Base-by-base conservation (phyloP, 2,329 filamentous ascomycete genomes). In the Colletotrichum limetticola region DNA sequence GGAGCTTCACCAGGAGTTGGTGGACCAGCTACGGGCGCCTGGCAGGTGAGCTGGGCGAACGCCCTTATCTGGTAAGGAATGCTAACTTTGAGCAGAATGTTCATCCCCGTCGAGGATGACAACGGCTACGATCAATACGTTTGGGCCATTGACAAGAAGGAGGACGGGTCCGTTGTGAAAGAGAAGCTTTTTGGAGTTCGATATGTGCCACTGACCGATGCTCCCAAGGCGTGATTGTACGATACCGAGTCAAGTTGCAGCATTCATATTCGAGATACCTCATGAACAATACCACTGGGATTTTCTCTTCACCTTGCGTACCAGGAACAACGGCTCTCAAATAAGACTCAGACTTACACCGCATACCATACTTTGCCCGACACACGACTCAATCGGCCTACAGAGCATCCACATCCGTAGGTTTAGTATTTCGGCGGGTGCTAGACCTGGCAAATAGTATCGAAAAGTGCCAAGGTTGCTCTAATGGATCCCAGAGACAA, bases 171-270 rank as follows among this genome's bases (percentile, higher is more conserved):
- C 3, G 83, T 95, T 3, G 87, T 82, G 30, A 90, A 84, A 84
- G 87, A 88, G 82, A 91, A 86, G 82, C 77, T 92, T 74, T 94
- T 92, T 80, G 92, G 91, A 0, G 94, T 96, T 55, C 85, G 90
- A 75, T 96, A 96, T 84, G 94, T 96, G 71, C 93, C 93, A 4
- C 82, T 95, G 82, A 94, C 92, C 5, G 92, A 95, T 84, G 88
- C 92, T 26, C 92, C 92, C 11, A 79, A 64, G 35, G 19, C 71
- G 12, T 66, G 55, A 74, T 19, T 22, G 7, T 11, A 59, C 14
- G 28, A 28, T 49, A 30, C 19, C 37, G 19, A 19, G 1, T n/a
- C 19, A 35, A 8, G 30, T 37, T 37, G 19, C 14, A 37, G 26
- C 28, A 14, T n/a, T 28, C 5, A 24, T 55, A 11, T 56, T 28